Conservation (phyloP, 305 asterid genomes). For the Fraxinus velutina region DNA sequence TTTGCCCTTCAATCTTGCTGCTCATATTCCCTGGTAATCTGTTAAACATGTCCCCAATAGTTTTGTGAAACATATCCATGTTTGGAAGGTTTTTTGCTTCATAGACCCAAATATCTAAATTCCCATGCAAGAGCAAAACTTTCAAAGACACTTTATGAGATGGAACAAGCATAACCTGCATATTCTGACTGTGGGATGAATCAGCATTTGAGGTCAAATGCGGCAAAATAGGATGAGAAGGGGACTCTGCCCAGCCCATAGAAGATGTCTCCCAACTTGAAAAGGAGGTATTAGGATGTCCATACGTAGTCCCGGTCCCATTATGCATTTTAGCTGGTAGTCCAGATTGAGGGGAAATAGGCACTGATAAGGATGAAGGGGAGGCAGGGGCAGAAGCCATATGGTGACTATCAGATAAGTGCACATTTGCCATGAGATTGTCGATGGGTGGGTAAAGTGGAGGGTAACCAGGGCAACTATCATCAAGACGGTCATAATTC, state of each 20-base stretch:
- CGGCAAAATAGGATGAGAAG: slow-evolving; percentile 24
- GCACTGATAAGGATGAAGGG: slow-evolving; percentile 32
- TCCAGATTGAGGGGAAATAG: slow-evolving; percentile 46
- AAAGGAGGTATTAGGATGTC: slow-evolving; percentile 48
- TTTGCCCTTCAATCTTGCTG: slow-evolving; percentile 73
- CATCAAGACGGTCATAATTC: slow-evolving; percentile 33
- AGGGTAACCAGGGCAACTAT: slow-evolving; percentile 37
- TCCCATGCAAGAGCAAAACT: slow-evolving; percentile 81
- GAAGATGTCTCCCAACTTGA: slow-evolving; percentile 53
- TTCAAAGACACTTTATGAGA: slow-evolving; percentile 58
- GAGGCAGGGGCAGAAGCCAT: slow-evolving; percentile 46
- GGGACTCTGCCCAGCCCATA: slow-evolving; percentile 25
- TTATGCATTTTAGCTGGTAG: slow-evolving; percentile 40
- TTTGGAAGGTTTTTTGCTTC: slow-evolving; percentile 97
- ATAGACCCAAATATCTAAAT: slow-evolving; percentile 76
- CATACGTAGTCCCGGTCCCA: slow-evolving; percentile 41
- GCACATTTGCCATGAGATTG: slow-evolving; percentile 50
- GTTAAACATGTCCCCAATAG: slow-evolving; percentile 83
- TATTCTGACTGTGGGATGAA: slow-evolving; percentile 26
- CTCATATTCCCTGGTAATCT: slow-evolving; percentile 65
- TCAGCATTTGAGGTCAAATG: slow-evolving; percentile 25
- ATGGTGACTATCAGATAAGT: slow-evolving; percentile 43
- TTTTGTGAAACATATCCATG: slow-evolving; percentile 98
- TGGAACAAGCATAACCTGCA: slow-evolving; percentile 63
- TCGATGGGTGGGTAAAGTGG: slow-evolving; percentile 67